phyloP scores from a whole-genome alignment of 1,284 basidiomycete species.

The Porodaedalea pini region DNA sequence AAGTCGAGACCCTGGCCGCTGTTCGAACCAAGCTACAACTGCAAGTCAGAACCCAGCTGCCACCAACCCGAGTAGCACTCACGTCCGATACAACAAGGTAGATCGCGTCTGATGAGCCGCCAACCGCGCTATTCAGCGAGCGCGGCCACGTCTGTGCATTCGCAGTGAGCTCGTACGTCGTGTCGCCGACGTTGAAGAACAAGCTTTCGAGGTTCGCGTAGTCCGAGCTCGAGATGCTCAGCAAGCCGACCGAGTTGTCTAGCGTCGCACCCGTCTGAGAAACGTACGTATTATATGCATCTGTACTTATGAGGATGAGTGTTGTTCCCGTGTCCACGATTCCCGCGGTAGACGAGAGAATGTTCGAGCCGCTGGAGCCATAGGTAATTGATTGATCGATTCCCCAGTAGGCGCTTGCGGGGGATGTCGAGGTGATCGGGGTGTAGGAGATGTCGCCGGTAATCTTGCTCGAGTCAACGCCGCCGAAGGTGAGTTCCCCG shows the following conservation, averaged over 20 bases:
- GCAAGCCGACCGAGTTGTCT: constrained; percentile 22
- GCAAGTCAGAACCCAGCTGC: background rate
- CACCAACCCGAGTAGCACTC: background rate
- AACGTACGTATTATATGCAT: constrained; percentile 21
- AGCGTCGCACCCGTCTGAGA: constrained; percentile 17
- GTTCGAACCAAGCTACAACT: constrained; percentile 23
- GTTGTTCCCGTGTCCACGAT: constrained; percentile 28
- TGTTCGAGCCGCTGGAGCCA: constrained; percentile 18
- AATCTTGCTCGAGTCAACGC: constrained; percentile 23
- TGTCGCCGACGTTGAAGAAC: constrained; percentile 22
- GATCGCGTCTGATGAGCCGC: constrained; percentile 15
- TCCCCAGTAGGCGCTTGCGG: constrained; percentile 35
- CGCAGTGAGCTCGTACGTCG: constrained; percentile 21
- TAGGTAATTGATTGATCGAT: constrained; percentile 33
- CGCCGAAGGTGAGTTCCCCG: constrained; percentile 27
- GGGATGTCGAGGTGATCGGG: constrained; percentile 22
- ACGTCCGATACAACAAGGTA: constrained; percentile 22
- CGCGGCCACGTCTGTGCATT: constrained; percentile 23
- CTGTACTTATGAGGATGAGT: constrained; percentile 20
- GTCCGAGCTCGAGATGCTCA: constrained; percentile 15
- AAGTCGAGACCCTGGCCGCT: constrained; percentile 24
- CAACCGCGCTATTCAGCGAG: constrained; percentile 19
- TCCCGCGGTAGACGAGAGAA: constrained; percentile 23
- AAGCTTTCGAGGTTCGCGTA: constrained; percentile 22
- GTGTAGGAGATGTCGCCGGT: constrained; percentile 19